Base-by-base conservation (phyloP, 257 asterid genomes). In the Solanum microdontum region DNA sequence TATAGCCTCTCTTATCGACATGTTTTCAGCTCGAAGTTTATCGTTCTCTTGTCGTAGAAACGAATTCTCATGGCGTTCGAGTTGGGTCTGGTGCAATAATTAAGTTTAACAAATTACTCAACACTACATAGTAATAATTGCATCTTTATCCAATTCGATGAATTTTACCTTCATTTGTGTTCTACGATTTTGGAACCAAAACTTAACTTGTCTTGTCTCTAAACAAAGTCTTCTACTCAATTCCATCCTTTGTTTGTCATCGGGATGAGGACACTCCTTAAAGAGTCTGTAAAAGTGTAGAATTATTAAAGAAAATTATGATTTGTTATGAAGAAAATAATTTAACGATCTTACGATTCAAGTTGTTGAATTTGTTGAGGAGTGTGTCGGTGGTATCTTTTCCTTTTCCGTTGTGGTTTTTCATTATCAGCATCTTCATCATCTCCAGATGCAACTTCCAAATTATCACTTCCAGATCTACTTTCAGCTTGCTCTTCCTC, bases 291-390 rank as follows among this genome's bases (percentile, higher is more conserved):
- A 80, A 86, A 24, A 51, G 0, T 51, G 23, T 51, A 15, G 62
- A 51, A 51, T 15, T 1, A 51, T 51, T 0, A 51, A 51, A 51
- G 23, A 51, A 19, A 55, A 66, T 66, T 66, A 75, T 8, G 21
- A 45, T 23, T 39, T 14, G 11, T 5, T 79, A 6, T 17, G 45
- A 32, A 84, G 11, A 74, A 6, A 12, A 33, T 51, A 28, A 5
- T 32, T 36, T 51, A 36, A 2, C 24, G 28, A 87, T 73, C 64
- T 55, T 93, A 96, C 99, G 95, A 86, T 55, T 96, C 99, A 17
- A 97, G 99, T 86, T 97, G 95, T 91, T 97, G 99, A 86, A 97
- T 97, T 93, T 97, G 99, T 86, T 94, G 98, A 76, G 98, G 99
- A 37, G 98, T 97, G 94, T 97, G 99, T 87, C 99, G 98, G 94